phyloP scores from a whole-genome alignment of 164 flowering plant genomes.

The Macadamia tetraphylla region DNA sequence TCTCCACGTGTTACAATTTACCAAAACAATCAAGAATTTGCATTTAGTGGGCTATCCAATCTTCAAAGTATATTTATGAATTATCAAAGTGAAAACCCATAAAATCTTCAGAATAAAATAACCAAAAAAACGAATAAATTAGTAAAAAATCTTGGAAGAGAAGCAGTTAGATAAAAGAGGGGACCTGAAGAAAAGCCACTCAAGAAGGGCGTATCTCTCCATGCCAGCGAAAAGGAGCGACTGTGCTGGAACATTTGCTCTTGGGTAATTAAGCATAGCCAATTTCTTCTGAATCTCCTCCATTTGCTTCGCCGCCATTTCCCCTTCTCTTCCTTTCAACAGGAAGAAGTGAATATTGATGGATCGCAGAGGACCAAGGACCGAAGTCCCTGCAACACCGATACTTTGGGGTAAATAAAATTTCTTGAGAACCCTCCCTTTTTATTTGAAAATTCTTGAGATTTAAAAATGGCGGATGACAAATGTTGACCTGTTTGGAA shows the following conservation, averaged over 20 bases:
- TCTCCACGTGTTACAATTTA: not conserved
- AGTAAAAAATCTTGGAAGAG: no score
- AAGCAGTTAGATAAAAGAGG: not conserved
- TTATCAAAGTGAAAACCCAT: no score
- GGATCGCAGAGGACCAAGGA: no score
- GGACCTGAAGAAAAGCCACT: constrained; percentile 95
- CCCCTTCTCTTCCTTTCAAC: no score
- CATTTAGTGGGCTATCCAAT: not conserved
- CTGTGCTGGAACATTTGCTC: constrained; percentile 92
- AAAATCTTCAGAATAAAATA: not conserved
- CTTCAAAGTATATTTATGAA: not conserved
- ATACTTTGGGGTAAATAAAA: no score
- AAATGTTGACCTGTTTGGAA: no score
- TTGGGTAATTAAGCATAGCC: constrained; percentile 56
- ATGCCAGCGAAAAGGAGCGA: constrained; percentile 96
- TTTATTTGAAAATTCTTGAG: no score
- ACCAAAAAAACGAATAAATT: not conserved
- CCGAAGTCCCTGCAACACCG: no score
- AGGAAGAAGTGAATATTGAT: no score
- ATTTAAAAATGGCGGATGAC: no score
- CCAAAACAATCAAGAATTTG: not conserved
- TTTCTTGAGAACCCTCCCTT: no score
- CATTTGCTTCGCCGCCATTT: constrained; percentile 67
- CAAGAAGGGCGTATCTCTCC: constrained; percentile 96
- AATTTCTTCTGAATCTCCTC: constrained; percentile 69